Conservation (phyloP, 2,329 filamentous ascomycete species). For the Colletotrichum cuscutae region DNA sequence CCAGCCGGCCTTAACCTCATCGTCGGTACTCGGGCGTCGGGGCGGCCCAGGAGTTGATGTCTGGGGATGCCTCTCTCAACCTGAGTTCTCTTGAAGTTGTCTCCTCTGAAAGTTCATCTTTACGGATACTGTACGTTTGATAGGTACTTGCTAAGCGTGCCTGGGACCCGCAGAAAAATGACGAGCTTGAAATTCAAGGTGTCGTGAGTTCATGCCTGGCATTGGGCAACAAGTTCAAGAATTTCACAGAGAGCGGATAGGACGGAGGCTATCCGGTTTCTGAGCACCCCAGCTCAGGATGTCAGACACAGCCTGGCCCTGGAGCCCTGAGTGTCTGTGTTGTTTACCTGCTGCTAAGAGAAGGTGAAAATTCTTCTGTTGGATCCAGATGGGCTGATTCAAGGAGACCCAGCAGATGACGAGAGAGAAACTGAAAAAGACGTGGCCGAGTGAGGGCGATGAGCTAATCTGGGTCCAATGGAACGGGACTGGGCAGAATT, state of each 20-base stretch:
- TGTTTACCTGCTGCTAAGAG: neutral
- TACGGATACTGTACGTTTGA: too few relatives aligned
- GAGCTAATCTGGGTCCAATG: neutral
- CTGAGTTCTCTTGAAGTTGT: neutral
- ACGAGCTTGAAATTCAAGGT: neutral
- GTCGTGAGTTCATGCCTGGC: neutral
- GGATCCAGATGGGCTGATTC: neutral
- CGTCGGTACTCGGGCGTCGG: conserved; percentile 21
- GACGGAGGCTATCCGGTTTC: neutral
- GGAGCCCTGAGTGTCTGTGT: too few relatives aligned
- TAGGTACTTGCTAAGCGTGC: neutral
- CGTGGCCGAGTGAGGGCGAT: neutral
- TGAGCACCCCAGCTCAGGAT: neutral
- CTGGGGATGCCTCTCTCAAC: neutral
- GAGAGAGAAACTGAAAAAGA: conserved; percentile 4
- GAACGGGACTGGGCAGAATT: neutral
- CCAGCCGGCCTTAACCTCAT: conserved; percentile 32
- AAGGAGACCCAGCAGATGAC: neutral
- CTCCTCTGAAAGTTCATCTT: too few relatives aligned
- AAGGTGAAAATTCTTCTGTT: neutral
- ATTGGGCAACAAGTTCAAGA: neutral
- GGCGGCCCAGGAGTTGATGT: neutral
- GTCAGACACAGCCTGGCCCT: neutral
- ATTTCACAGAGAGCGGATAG: neutral
- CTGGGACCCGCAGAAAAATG: conserved; percentile 1